Percentiles rank a stretch among this genome's conserved stretches.
Evolutionary conservation across 1,284 basidiomycete genomes (phyloP).

Genomic region (Moesziomyces globuligerus): DNA sequence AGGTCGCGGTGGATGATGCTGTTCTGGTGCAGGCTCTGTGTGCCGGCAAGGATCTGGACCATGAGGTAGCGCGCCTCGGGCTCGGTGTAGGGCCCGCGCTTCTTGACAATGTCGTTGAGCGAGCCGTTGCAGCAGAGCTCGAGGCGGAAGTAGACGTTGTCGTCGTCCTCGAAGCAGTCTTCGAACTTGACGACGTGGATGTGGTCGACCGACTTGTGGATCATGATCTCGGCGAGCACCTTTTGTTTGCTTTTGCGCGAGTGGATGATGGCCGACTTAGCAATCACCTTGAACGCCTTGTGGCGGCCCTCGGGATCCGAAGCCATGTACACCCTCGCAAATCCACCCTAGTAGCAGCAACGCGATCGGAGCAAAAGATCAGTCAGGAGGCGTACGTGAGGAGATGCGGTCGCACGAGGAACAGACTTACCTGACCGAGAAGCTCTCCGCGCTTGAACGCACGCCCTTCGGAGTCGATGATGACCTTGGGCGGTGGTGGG

Average conservation of each 20-base stretch:
- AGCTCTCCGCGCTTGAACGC: conserved; percentile 55
- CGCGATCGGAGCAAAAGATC: not conserved
- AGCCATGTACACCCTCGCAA: conserved; percentile 66
- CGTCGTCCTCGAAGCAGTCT: conserved; percentile 93
- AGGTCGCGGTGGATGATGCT: conserved; percentile 75
- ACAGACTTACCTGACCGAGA: conserved; percentile 53
- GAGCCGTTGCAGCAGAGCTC: conserved; percentile 88
- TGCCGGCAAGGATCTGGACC: conserved; percentile 93
- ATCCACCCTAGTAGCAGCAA: conserved; percentile 67
- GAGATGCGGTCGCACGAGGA: not conserved
- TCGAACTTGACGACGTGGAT: conserved; percentile 92
- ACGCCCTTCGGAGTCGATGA: conserved; percentile 56
- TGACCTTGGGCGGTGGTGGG: conserved; percentile 59
- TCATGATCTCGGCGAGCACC: conserved; percentile 99
- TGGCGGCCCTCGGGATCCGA: conserved; percentile 58
- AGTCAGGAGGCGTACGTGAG: not conserved
- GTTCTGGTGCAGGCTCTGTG: conserved; percentile 94
- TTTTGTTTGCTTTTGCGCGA: conserved; percentile 69
- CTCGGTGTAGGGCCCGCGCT: conserved; percentile 87
- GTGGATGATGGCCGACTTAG: conserved; percentile 67
- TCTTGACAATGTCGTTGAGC: conserved; percentile 87
- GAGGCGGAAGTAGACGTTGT: conserved; percentile 96
- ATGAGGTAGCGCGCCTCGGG: conserved; percentile 91
- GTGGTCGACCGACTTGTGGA: conserved; percentile 89
- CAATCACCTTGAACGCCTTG: conserved; percentile 69